phyloP scores from a whole-genome alignment of 192 early-diverging fungal genomes.

The Backusella liffmaniae region DNA sequence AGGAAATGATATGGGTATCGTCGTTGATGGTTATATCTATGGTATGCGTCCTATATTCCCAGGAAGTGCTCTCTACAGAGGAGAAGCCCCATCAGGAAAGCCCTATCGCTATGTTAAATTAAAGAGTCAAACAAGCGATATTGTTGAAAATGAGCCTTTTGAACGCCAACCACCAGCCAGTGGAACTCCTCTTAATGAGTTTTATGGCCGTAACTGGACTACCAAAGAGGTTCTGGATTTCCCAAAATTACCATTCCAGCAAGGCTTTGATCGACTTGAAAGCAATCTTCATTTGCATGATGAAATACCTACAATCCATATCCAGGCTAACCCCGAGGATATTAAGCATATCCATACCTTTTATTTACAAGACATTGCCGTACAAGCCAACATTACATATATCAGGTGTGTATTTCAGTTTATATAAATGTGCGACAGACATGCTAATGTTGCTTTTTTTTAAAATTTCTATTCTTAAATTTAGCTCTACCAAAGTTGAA shows the following conservation, averaged over 20 bases:
- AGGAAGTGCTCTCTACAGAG: constrained; percentile 9
- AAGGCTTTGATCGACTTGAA: neutral
- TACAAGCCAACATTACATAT: neutral
- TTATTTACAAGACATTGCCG: neutral
- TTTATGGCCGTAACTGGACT: constrained; percentile 26
- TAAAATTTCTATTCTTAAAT: neutral
- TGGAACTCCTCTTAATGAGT: constrained; percentile 10
- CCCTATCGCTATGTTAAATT: constrained; percentile 18
- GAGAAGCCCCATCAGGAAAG: constrained; percentile 12
- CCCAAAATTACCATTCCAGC: neutral
- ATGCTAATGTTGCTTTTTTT: neutral
- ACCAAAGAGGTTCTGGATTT: neutral
- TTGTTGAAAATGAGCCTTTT: constrained; percentile 14
- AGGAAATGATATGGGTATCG: neutral
- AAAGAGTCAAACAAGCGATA: neutral
- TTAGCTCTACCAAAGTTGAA: constrained; percentile 5
- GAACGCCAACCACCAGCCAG: neutral
- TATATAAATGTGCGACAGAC: too few relatives aligned
- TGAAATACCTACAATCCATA: constrained; percentile 4
- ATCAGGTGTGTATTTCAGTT: neutral
- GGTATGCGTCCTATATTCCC: neutral
- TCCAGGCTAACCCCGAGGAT: neutral
- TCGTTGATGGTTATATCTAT: neutral
- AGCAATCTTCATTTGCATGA: neutral
- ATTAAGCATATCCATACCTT: neutral